Evolutionary conservation across 352 stramenopile species (phyloP).

Genomic region (Saprolegnia parasitica): DNA sequence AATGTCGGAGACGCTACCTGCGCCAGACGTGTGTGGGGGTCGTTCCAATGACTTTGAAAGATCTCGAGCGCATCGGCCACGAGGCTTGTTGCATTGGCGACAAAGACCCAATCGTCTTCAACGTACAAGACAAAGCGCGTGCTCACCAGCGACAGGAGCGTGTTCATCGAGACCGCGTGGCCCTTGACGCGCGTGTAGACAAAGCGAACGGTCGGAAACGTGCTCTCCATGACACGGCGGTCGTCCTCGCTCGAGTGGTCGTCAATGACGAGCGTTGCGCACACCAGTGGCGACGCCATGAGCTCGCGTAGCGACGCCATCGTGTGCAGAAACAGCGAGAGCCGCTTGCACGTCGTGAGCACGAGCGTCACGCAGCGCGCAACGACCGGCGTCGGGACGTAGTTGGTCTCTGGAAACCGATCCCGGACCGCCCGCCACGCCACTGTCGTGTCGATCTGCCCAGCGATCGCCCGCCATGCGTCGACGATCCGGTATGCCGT

Average conservation of each 20-base stretch:
- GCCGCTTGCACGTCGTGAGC: conserved; percentile 59
- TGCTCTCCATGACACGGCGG: conserved; percentile 36
- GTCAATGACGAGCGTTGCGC: conserved; percentile 47
- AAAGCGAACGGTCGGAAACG: conserved; percentile 40
- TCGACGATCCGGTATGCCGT: neutral
- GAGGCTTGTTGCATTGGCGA: conserved; percentile 7
- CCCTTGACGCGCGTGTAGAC: conserved; percentile 36
- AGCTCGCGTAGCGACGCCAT: conserved; percentile 34
- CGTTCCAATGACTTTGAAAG: neutral
- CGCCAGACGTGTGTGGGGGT: conserved; percentile 30
- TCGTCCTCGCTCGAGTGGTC: conserved; percentile 45
- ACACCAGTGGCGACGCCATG: conserved; percentile 33
- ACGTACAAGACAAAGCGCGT: conserved; percentile 55
- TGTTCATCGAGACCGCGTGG: conserved; percentile 51
- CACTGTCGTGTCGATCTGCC: conserved; percentile 26
- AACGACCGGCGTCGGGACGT: neutral
- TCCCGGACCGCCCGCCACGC: conserved; percentile 33
- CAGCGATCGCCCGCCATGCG: neutral
- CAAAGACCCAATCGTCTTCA: conserved; percentile 59
- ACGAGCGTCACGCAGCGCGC: conserved; percentile 39
- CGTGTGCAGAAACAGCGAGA: conserved; percentile 42
- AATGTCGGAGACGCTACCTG: too few species aligned
- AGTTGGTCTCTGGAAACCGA: neutral
- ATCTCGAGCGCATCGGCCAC: conserved; percentile 25
- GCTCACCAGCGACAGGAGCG: conserved; percentile 33